These are phyloP conservation scores for Umbelopsis sp. DNA, from an alignment of 371 early-diverging fungal species.

Conservation along the genomic window DNA sequence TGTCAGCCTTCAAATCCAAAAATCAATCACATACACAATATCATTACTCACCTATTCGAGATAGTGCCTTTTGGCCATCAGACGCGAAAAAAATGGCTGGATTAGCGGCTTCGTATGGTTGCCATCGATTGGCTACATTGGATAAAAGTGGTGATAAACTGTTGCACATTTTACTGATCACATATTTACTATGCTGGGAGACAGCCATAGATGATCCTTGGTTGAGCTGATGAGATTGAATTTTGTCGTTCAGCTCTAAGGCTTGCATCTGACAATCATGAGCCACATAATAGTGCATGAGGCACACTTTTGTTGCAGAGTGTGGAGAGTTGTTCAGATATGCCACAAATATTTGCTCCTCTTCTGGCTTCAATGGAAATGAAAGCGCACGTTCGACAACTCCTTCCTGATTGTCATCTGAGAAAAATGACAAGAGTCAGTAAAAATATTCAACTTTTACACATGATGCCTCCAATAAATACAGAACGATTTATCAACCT, in stretches of 20 bases:
- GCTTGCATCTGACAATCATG: constrained; percentile 1
- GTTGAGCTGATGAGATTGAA: background rate
- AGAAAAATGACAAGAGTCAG: too few relatives aligned
- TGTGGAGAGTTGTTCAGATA: constrained; percentile 1
- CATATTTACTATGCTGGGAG: constrained; percentile 1
- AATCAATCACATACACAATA: background rate
- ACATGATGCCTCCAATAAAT: background rate
- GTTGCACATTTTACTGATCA: background rate
- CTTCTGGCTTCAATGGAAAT: background rate
- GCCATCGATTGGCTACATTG: background rate
- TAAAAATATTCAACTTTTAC: background rate
- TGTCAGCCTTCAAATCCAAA: background rate
- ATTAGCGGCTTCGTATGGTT: background rate
- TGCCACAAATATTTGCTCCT: constrained; percentile 16
- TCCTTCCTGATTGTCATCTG: background rate
- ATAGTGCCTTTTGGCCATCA: background rate
- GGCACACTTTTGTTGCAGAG: constrained; percentile 10
- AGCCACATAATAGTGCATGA: constrained; percentile 11
- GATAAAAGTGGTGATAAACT: background rate
- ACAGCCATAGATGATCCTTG: background rate
- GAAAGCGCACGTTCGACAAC: background rate
- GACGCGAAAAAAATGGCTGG: background rate
- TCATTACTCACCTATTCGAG: background rate
- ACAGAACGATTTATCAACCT: background rate
- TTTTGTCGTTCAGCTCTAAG: background rate